Conservation (phyloP, 2,329 filamentous ascomycete species). For the Acrocalymma vagum region DNA sequence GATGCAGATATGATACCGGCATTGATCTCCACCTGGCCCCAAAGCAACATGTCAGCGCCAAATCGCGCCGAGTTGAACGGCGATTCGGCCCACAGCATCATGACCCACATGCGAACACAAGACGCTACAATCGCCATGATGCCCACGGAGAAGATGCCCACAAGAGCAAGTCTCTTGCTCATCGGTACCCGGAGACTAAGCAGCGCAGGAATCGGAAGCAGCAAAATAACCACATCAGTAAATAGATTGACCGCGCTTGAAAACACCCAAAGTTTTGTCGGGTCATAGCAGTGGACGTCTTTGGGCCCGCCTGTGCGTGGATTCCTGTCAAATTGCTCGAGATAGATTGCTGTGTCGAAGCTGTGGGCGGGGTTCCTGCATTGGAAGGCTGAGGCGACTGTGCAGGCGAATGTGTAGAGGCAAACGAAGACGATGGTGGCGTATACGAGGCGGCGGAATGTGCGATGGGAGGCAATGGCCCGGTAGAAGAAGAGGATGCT, state of each 20-base stretch:
- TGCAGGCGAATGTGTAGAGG: constrained; percentile 37
- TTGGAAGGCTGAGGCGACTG: constrained; percentile 40
- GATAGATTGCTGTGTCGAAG: constrained; percentile 34
- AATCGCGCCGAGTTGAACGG: constrained; percentile 49
- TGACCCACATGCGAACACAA: constrained; percentile 46
- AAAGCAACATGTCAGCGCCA: constrained; percentile 49
- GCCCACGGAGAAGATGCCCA: constrained; percentile 46
- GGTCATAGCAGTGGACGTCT: constrained; percentile 41
- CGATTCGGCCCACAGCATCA: constrained; percentile 44
- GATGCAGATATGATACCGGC: constrained; percentile 57
- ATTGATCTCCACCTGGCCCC: constrained; percentile 58
- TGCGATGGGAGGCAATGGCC: constrained; percentile 42
- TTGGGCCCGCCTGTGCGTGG: constrained; percentile 24
- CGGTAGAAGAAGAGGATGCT: constrained; percentile 46
- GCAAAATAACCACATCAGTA: constrained; percentile 54
- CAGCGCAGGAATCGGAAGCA: constrained; percentile 56
- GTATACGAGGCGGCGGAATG: constrained; percentile 39
- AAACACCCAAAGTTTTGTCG: constrained; percentile 39
- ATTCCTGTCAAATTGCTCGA: constrained; percentile 39
- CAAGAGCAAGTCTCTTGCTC: constrained; percentile 61
- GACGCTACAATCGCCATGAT: constrained; percentile 46
- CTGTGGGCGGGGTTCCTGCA: constrained; percentile 40
- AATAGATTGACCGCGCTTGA: constrained; percentile 52
- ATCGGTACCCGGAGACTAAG: constrained; percentile 57
- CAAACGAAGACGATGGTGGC: constrained; percentile 38